Evolutionary conservation across 768 basidiomycete species (phyloP), one percentile per base, ranked within the genome.

Genomic region (Leccinum subtestaceum): DNA sequence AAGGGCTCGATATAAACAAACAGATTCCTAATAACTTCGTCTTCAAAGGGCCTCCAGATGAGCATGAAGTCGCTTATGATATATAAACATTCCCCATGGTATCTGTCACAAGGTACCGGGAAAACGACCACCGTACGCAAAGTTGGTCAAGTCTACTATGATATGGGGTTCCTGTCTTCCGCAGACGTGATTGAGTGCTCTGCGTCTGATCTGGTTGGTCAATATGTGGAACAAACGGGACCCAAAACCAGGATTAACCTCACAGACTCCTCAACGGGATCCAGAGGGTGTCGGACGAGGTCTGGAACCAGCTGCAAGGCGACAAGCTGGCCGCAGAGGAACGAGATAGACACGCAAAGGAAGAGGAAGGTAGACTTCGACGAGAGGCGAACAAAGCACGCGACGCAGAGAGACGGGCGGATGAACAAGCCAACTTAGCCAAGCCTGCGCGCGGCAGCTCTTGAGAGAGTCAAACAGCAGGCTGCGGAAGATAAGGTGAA

Each of bases 21-120:
- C 74, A 77, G 15, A 80, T 88, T 40, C 86, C 87, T 0, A 87
- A 70, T n/a, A 78, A 77, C 43, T 89, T 88, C 52, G 72, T 89
- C 2, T 88, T 89, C 77, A 88, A 85, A 63, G 87, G 88, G 0
- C 88, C 87, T 5, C 88, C 87, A 60, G 87, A 82, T 85, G 65
- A 64, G 76, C 66, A 19, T 1, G 46, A 19, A 1, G 17, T 25
- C 1, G 29, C 7, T 1, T 31, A 8, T 25, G 23, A 6, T 23
- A 10, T 23, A 7, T 31, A 2, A 12, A 27, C 0, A 17, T 38
- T 10, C 5, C 60, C 7, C 3, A 31, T 31, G 3, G 60, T 25
- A n/a, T 49, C 9, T 19, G 10, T 55, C 31, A 4, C 13, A 31
- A 86, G 85, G 85, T 4, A 86, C 84, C 0, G 85, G 85, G 13